phyloP scores from a whole-genome alignment of 352 stramenopile genomes.

The Phytophthora hybrid region DNA sequence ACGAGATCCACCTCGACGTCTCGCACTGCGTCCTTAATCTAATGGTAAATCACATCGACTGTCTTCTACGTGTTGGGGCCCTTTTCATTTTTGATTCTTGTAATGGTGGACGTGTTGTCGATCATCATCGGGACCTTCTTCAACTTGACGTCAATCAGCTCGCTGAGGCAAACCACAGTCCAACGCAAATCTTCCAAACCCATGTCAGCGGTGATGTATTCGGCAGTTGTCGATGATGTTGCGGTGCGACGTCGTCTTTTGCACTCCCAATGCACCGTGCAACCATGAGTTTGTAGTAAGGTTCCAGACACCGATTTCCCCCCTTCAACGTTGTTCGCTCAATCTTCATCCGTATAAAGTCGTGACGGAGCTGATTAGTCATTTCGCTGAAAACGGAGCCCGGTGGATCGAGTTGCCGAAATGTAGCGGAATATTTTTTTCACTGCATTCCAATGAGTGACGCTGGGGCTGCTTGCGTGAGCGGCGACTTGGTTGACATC shows the following conservation, averaged over 20 bases:
- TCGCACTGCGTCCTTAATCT: neutral
- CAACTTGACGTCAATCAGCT: neutral
- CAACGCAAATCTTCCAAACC: neutral
- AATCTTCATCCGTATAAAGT: constrained; percentile 3
- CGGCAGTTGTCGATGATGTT: constrained; percentile 3
- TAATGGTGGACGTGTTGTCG: neutral
- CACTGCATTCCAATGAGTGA: neutral
- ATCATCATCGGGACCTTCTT: neutral
- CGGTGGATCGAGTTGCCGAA: neutral
- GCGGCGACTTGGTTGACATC: constrained; percentile 6
- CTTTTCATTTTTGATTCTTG: constrained; percentile 3
- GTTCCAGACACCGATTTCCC: neutral
- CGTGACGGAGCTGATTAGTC: neutral
- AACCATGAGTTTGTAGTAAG: neutral
- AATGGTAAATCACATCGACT: neutral
- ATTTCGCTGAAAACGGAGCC: neutral
- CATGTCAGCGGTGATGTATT: constrained; percentile 9
- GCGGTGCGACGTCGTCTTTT: neutral
- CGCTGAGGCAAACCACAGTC: neutral
- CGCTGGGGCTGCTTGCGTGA: neutral
- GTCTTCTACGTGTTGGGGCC: neutral
- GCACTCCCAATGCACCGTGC: neutral
- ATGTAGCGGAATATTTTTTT: constrained; percentile 12
- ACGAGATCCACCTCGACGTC: neutral
- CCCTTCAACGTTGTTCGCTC: constrained; percentile 1